phyloP scores from a whole-genome alignment of 495 filamentous ascomycete species.

The Thermochaetoides thermophila region DNA sequence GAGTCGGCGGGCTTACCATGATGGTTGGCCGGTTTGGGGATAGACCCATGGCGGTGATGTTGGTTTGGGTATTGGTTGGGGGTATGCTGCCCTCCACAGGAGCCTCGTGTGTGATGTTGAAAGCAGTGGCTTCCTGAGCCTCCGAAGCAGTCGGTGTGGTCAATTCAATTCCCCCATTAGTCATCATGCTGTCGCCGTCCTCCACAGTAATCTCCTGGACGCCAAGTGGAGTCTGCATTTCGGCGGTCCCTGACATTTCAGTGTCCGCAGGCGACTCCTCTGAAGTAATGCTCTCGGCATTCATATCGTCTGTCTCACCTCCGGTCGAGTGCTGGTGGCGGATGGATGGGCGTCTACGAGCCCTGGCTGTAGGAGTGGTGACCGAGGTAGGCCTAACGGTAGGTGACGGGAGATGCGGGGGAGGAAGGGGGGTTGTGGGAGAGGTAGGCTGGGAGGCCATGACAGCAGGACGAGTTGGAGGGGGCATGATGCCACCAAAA shows the following conservation, averaged over 20 bases:
- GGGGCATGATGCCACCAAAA: constrained; percentile 69
- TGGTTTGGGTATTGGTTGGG: constrained; percentile 35
- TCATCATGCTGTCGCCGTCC: constrained; percentile 63
- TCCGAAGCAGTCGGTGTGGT: constrained; percentile 68
- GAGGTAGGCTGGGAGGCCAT: constrained; percentile 80
- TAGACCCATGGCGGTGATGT: constrained; percentile 51
- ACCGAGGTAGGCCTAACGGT: constrained; percentile 37
- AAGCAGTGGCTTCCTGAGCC: constrained; percentile 69
- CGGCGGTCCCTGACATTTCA: constrained; percentile 58
- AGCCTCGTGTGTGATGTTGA: constrained; percentile 90
- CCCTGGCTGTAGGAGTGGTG: constrained; percentile 26
- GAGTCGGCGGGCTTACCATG: constrained; percentile 49
- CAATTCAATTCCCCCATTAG: constrained; percentile 57
- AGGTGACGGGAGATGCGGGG: constrained; percentile 36
- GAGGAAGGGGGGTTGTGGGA: constrained; percentile 77
- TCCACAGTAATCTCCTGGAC: constrained; percentile 65
- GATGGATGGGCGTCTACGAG: constrained; percentile 58
- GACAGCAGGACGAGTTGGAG: constrained; percentile 42
- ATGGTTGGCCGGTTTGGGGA: constrained; percentile 63
- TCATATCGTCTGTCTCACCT: constrained; percentile 73
- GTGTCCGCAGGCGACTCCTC: constrained; percentile 49
- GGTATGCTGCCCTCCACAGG: constrained; percentile 78
- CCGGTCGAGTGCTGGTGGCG: constrained; percentile 77
- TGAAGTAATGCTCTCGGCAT: constrained; percentile 60
- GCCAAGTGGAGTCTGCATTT: constrained; percentile 63